A percentile compares a stretch with the other conserved stretches of the same genome.
Conservation (phyloP, 768 basidiomycete genomes). For the Boletus sensibilis region DNA sequence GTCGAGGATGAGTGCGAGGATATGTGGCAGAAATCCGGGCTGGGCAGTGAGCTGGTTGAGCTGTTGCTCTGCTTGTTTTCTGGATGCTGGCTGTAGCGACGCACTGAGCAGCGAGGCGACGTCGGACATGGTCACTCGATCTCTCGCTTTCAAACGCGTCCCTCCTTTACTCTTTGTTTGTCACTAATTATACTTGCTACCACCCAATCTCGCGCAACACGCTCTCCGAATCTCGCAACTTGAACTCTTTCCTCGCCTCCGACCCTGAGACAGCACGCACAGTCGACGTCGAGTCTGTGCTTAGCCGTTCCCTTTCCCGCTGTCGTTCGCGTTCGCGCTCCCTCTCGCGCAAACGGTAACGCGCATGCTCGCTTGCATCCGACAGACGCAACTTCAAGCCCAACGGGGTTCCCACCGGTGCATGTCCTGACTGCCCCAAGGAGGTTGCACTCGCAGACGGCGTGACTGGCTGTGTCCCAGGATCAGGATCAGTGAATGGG, state of each 20-base stretch:
- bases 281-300: neutral
- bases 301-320: neutral
- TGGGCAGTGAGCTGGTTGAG: conserved; percentile 67
- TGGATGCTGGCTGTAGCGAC: conserved; percentile 63
- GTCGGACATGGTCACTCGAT: conserved; percentile 51
- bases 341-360: conserved; percentile 21
- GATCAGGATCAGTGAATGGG: neutral
- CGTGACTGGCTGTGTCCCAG: neutral
- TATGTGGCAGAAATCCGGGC: conserved; percentile 73
- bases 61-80: conserved; percentile 80
- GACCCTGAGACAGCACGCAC: neutral
- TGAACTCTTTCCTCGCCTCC: conserved; percentile 5
- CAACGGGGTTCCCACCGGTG: conserved; percentile 6
- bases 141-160: neutral
- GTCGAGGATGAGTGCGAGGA: conserved; percentile 77
- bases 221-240: conserved; percentile 21
- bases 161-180: conserved; percentile 9
- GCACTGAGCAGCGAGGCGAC: conserved; percentile 68
- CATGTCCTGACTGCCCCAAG: neutral
- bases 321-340: conserved; percentile 17
- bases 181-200: conserved; percentile 7
- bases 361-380: conserved; percentile 25
- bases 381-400: conserved; percentile 23
- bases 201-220: conserved; percentile 22
- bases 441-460: neutral